Evolutionary conservation across 768 basidiomycete genomes (phyloP), one percentile per base, ranked within the genome.

Genomic region (Clathrus columnatus): DNA sequence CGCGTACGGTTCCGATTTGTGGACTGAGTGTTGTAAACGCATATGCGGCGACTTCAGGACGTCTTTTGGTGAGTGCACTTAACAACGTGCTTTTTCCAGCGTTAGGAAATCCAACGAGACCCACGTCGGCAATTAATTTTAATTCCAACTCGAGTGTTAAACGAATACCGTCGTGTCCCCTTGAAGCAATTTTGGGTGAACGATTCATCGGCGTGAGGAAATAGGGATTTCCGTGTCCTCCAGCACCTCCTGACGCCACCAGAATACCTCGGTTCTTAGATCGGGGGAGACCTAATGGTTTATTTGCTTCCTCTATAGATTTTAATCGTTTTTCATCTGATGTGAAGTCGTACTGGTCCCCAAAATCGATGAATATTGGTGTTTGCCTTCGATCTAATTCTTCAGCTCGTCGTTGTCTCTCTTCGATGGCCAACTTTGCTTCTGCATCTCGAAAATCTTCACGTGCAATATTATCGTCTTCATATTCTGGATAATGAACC

Each of bases 1-100:
- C 82, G 16, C 91, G 80, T 10, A 96, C 90, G 29, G 92, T 89
- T 0, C 91, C 96, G 23, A 97, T 78, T 49, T 96, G 83, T 1
- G 95, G 96, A 60, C 96, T 96, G 32, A 97, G 73, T 1, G 95
- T 98, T 18, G 96, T 97, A 69, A 98, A 98, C 1, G 91, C 86
- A 66, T 96, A 96, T 8, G 82, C 79, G 0, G 93, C 94, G 27
- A 97, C 85, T 62, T 88, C 86, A 10, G 89, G 87, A 24, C 87
- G 76, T 2, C 91, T 85, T 7, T 87, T 89, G 0, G 94, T 96
- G 7, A 98, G 72, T 0, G 92, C 93, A 18, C 90, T 83, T 4
- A 98, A 74, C 1, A 99, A 70, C 0, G 96, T 98, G 68, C 91
- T 94, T 72, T 91, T 89, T 26, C 85, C 95, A 0, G 89, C 91